Evolutionary conservation across 169 alveolate genomes (phyloP).

Genomic region (Plasmodium sp.): DNA sequence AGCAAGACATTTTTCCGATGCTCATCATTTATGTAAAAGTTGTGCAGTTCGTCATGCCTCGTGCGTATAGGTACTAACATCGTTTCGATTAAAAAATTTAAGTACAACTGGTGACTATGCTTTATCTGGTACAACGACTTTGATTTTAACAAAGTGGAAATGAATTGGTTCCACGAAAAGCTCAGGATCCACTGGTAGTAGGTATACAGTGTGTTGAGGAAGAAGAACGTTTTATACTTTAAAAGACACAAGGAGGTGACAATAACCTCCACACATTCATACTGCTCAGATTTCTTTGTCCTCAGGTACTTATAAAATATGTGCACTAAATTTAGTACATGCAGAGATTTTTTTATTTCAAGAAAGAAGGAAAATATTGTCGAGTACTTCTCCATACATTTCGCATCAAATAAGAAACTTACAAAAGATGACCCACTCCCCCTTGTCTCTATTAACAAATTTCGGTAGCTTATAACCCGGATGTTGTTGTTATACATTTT

Average conservation of each 20-base stretch:
- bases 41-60: conserved; percentile 51
- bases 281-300: not conserved
- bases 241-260: conserved; percentile 28
- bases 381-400: conserved; percentile 65
- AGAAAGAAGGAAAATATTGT: conserved; percentile 66
- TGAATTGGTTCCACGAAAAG: conserved; percentile 57
- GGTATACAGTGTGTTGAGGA: conserved; percentile 60
- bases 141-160: conserved; percentile 15
- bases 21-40: conserved; percentile 40
- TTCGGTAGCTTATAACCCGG: conserved; percentile 45
- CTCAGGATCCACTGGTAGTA: conserved; percentile 62
- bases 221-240: conserved; percentile 50
- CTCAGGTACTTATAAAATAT: conserved; percentile 74
- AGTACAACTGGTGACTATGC: conserved; percentile 49
- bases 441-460: conserved; percentile 67
- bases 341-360: conserved; percentile 72
- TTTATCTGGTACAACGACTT: conserved; percentile 63
- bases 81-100: conserved; percentile 58
- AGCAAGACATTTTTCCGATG: conserved; percentile 21
- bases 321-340: conserved; percentile 69
- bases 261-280: conserved; percentile 17
- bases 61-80: conserved; percentile 60
- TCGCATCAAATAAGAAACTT: conserved; percentile 45
- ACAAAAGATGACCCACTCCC: conserved; percentile 28
- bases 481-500: conserved; percentile 62